Percentiles rank a stretch among this genome's conserved stretches.
These are phyloP conservation scores for Rhodotorula sp. DNA, from an alignment of 1,284 basidiomycete genomes.

Conservation along the genomic window DNA sequence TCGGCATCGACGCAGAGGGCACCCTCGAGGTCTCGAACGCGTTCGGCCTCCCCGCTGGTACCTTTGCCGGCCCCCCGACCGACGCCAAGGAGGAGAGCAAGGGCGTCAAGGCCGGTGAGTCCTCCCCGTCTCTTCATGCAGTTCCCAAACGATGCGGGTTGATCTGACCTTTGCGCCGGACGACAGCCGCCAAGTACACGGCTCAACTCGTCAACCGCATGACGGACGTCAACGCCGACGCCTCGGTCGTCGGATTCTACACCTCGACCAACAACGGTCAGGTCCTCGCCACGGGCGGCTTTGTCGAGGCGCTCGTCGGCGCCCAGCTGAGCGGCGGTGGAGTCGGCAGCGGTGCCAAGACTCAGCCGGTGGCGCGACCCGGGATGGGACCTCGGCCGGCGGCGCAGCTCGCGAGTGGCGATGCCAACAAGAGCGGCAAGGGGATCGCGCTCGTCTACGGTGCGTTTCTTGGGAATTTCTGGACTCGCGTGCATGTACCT, in stretches of 20 bases:
- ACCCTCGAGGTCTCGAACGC: conserved; percentile 88
- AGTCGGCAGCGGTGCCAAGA: conserved; percentile 64
- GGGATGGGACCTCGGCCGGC: conserved; percentile 26
- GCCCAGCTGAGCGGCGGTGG: conserved; percentile 70
- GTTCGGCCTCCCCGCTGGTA: conserved; percentile 69
- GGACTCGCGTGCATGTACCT: neutral
- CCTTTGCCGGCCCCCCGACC: conserved; percentile 49
- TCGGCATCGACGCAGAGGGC: conserved; percentile 89
- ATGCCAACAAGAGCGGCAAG: conserved; percentile 56
- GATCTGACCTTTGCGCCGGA: neutral
- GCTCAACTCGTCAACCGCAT: conserved; percentile 78
- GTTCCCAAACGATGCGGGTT: too few species aligned
- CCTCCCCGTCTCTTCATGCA: conserved; percentile 1
- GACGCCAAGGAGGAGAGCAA: conserved; percentile 69
- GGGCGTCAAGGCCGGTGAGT: conserved; percentile 57
- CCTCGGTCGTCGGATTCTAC: conserved; percentile 95
- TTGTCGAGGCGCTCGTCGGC: conserved; percentile 83
- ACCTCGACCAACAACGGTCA: conserved; percentile 63
- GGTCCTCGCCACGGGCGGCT: conserved; percentile 71
- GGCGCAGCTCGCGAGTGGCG: conserved; percentile 21
- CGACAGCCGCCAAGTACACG: conserved; percentile 60
- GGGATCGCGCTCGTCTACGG: conserved; percentile 89
- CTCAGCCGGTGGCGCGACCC: conserved; percentile 50
- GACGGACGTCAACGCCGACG: conserved; percentile 89
- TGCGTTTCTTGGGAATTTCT: conserved; percentile 48